phyloP scores from a whole-genome alignment of 2,329 filamentous ascomycete species.

The Aspergillus persii region DNA sequence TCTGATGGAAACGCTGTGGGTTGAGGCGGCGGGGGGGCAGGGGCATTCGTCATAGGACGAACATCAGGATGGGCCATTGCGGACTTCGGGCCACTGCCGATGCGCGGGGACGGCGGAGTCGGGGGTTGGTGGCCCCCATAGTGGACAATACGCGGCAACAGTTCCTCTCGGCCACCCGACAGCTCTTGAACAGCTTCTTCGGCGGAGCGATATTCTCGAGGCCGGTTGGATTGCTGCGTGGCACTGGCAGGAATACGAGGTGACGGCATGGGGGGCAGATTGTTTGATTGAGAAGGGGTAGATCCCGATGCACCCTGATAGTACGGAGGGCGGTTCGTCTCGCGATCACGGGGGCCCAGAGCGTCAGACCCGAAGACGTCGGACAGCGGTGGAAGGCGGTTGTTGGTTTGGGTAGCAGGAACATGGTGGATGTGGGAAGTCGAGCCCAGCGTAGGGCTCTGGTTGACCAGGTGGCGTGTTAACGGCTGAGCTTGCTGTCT shows the following conservation, averaged over 20 bases:
- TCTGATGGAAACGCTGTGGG: conserved; percentile 26
- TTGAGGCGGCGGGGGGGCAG: conserved; percentile 50
- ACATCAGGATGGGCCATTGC: conserved; percentile 35
- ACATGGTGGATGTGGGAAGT: conserved; percentile 89
- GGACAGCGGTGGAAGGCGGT: conserved; percentile 87
- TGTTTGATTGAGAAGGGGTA: conserved; percentile 63
- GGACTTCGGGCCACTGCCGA: conserved; percentile 29
- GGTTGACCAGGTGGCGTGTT: conserved; percentile 75
- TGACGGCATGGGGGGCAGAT: conserved; percentile 69
- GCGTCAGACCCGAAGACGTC: conserved; percentile 86
- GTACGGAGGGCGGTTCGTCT: conserved; percentile 32
- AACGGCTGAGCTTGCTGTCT: conserved; percentile 74
- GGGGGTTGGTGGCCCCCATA: conserved; percentile 93
- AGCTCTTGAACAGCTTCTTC: conserved; percentile 92
- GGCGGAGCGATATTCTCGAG: conserved; percentile 88
- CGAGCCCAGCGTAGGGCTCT: conserved; percentile 76
- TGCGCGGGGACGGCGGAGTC: conserved; percentile 73
- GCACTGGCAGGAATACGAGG: conserved; percentile 64
- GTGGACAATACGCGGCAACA: conserved; percentile 90
- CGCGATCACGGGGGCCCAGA: conserved; percentile 49
- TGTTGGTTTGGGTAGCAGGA: conserved; percentile 82
- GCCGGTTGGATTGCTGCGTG: conserved; percentile 58
- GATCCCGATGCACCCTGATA: conserved; percentile 60
- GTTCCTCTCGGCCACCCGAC: conserved; percentile 85
- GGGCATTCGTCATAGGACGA: conserved; percentile 66